Evolutionary conservation across 106 monocot species (phyloP).

Genomic region (Phalaenopsis equestris): DNA sequence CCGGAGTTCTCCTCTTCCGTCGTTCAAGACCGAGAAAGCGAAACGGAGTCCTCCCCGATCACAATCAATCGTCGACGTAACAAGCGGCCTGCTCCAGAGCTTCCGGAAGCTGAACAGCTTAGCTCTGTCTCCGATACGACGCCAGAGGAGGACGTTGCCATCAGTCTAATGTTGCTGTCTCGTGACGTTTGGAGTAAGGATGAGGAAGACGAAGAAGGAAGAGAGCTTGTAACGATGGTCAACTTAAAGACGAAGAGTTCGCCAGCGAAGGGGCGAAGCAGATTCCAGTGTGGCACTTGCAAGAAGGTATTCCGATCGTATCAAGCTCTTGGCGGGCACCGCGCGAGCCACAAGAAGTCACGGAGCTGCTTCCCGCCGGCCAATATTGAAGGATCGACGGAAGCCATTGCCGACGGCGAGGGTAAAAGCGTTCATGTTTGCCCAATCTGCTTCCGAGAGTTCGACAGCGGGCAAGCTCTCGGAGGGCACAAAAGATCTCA

Average conservation of each 20-base stretch:
- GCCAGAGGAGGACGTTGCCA: constrained; percentile 58
- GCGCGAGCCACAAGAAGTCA: constrained; percentile 39
- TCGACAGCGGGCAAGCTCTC: constrained; percentile 15
- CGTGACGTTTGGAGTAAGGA: constrained; percentile 39
- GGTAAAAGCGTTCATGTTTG: constrained; percentile 3
- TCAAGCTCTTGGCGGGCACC: constrained; percentile 49
- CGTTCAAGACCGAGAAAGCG: constrained; percentile 70
- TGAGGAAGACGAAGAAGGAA: background rate
- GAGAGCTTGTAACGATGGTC: background rate
- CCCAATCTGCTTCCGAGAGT: constrained; percentile 13
- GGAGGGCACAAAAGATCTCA: constrained; percentile 9
- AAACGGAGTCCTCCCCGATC: constrained; percentile 35
- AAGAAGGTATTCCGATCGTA: constrained; percentile 63
- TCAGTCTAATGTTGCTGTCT: constrained; percentile 68
- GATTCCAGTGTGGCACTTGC: constrained; percentile 50
- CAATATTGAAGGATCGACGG: background rate
- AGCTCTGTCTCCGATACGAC: constrained; percentile 54
- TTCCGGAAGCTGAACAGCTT: constrained; percentile 28
- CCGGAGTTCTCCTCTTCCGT: constrained; percentile 44
- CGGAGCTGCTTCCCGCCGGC: constrained; percentile 9
- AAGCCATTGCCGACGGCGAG: constrained; percentile 1
- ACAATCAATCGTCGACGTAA: constrained; percentile 17
- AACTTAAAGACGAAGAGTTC: background rate
- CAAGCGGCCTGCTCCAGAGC: constrained; percentile 19
- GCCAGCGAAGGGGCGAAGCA: constrained; percentile 18